These are phyloP conservation scores for Clonostachys chloroleuca DNA, from an alignment of 2,329 filamentous ascomycete genomes.

Conservation along the genomic window DNA sequence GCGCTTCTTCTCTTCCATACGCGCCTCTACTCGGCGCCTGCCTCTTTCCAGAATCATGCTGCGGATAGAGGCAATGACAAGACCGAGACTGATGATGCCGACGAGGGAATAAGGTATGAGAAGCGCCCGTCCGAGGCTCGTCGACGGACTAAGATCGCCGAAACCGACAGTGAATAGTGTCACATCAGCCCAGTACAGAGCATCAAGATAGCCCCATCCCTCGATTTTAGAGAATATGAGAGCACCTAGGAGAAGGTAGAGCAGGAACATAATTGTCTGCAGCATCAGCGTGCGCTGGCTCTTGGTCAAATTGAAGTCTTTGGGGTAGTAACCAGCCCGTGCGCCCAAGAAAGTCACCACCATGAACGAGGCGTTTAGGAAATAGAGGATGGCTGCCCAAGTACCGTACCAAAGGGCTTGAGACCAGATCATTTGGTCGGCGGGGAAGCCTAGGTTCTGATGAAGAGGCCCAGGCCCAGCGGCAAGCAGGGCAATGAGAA, in stretches of 20 bases:
- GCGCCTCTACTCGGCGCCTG: slow-evolving; percentile 45
- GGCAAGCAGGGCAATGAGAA: slow-evolving; percentile 62
- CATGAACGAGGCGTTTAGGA: slow-evolving; percentile 72
- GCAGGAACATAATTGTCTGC: slow-evolving; percentile 81
- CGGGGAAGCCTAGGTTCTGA: slow-evolving; percentile 11
- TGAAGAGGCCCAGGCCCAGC: slow-evolving; percentile 58
- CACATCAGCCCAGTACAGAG: slow-evolving; percentile 75
- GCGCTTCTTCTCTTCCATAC: slow-evolving; percentile 57
- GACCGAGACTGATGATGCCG: slow-evolving; percentile 78
- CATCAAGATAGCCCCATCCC: slow-evolving; percentile 72
- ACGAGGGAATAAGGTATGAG: slow-evolving; percentile 80
- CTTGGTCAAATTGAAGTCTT: slow-evolving; percentile 73
- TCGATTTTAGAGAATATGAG: slow-evolving; percentile 71
- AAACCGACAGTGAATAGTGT: slow-evolving; percentile 63
- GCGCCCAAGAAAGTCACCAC: slow-evolving; percentile 78
- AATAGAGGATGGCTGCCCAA: slow-evolving; percentile 75
- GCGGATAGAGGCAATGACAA: slow-evolving; percentile 77
- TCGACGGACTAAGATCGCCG: slow-evolving; percentile 45
- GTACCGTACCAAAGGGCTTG: slow-evolving; percentile 87
- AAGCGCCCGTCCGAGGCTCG: slow-evolving; percentile 59
- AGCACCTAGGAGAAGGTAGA: slow-evolving; percentile 76
- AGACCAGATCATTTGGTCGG: slow-evolving; percentile 46
- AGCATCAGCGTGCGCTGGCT: slow-evolving; percentile 85
- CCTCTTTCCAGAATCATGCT: slow-evolving; percentile 58
- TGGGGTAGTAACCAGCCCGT: slow-evolving; percentile 62